These are phyloP conservation scores for Vachellia pachyceras DNA, from an alignment of 306 rosid species.

Conservation along the genomic window DNA sequence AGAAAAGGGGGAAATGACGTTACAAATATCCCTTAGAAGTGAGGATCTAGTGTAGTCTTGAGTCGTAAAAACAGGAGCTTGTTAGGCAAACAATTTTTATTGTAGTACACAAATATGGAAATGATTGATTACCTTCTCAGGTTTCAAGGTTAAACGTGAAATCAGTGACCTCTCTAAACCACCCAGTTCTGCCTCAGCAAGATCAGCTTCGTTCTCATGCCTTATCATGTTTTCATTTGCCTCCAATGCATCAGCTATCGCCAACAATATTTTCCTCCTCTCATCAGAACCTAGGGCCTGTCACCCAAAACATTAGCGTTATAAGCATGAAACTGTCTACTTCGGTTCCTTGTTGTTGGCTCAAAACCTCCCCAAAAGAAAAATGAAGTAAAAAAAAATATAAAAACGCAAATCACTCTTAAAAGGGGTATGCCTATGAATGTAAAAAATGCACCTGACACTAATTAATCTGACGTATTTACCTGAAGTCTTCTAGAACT, in stretches of 20 bases:
- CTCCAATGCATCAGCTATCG: constrained; percentile 88
- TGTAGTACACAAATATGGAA: background rate
- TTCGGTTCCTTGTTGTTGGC: background rate
- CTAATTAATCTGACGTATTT: constrained; percentile 18
- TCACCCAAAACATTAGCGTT: constrained; percentile 27
- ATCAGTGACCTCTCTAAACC: constrained; percentile 72
- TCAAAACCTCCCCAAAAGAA: background rate
- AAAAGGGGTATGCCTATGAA: background rate
- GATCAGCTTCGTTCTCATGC: constrained; percentile 71
- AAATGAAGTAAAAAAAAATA: background rate
- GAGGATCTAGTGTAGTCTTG: constrained; percentile 3
- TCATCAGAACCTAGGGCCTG: constrained; percentile 69
- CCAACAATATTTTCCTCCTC: constrained; percentile 75
- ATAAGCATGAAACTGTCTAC: constrained; percentile 23
- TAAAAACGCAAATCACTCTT: background rate
- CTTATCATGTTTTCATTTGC: constrained; percentile 60
- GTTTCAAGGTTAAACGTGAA: constrained; percentile 77
- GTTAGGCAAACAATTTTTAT: background rate
- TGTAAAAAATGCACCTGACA: background rate
- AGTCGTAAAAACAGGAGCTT: background rate
- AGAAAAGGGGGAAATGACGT: background rate
- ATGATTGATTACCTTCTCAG: constrained; percentile 68
- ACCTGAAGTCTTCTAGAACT: constrained; percentile 82
- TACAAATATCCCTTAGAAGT: background rate
- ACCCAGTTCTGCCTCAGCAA: constrained; percentile 54